A percentile compares a stretch with the other conserved stretches of the same genome.
These are phyloP conservation scores for Stipa capillata DNA, from an alignment of 176 grass and related monocot genomes.

Conservation along the genomic window DNA sequence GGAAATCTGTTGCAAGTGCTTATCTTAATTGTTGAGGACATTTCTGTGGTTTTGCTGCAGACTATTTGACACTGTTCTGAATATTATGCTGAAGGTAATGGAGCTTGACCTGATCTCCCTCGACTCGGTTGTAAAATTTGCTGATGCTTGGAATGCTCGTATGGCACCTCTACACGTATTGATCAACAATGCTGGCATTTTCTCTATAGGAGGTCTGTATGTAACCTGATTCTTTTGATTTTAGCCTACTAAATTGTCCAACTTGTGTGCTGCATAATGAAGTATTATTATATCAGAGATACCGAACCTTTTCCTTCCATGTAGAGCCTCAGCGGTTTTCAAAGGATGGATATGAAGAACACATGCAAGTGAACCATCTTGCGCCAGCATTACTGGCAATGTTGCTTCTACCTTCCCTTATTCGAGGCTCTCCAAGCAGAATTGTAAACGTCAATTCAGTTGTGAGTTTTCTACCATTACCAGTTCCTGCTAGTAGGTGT, in stretches of 20 bases:
- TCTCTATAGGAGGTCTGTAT: slow-evolving; percentile 80
- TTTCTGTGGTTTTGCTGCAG: slow-evolving; percentile 2
- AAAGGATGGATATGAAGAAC: slow-evolving; percentile 90
- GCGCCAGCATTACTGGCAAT: slow-evolving; percentile 73
- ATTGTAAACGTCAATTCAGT: slow-evolving; percentile 95
- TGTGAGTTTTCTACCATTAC: slow-evolving; percentile 42
- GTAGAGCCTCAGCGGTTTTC: slow-evolving; percentile 81
- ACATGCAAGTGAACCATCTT: slow-evolving; percentile 99
- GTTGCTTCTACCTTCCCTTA: slow-evolving; percentile 94
- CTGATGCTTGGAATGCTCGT: slow-evolving; percentile 90
- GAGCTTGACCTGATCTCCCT: slow-evolving; percentile 93
- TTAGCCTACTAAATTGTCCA: not conserved
- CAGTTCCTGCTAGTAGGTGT: not conserved
- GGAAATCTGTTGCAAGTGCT: not conserved
- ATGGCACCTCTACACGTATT: slow-evolving; percentile 73
- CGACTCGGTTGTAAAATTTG: slow-evolving; percentile 81
- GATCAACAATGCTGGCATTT: slow-evolving; percentile 97
- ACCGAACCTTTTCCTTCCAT: not conserved
- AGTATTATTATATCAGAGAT: not conserved
- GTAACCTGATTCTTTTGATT: not conserved
- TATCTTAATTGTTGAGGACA: slow-evolving; percentile 1
- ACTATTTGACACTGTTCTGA: slow-evolving; percentile 12
- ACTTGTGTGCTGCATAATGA: not conserved
- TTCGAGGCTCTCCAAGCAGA: slow-evolving; percentile 87
- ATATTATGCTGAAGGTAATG: slow-evolving; percentile 73